These are phyloP conservation scores for Aspergillus ustus DNA, from an alignment of 2,329 filamentous ascomycete genomes.

Conservation along the genomic window DNA sequence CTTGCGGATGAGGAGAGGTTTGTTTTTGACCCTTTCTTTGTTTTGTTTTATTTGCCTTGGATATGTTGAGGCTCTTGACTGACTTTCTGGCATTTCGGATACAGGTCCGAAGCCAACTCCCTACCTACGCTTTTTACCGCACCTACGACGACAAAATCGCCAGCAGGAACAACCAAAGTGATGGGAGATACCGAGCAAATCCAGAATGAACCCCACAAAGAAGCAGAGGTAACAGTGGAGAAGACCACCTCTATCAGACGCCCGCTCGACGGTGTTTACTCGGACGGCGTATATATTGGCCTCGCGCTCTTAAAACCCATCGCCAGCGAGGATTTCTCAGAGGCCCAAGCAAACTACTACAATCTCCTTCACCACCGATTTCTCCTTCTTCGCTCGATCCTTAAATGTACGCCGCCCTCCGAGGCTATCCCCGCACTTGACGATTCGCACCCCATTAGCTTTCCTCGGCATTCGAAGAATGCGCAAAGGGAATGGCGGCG, in stretches of 20 bases:
- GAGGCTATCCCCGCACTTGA: conserved; percentile 59
- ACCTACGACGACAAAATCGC: conserved; percentile 47
- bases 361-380: conserved; percentile 69
- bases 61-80: conserved; percentile 19
- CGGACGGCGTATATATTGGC: conserved; percentile 79
- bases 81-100: conserved; percentile 16
- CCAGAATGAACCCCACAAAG: neutral
- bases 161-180: conserved; percentile 7
- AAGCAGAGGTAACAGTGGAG: neutral
- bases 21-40: neutral
- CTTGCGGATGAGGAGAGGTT: conserved; percentile 18
- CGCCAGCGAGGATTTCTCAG: conserved; percentile 38
- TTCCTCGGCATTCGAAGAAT: conserved; percentile 58
- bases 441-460: conserved; percentile 56
- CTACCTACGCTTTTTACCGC: conserved; percentile 75
- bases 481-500: conserved; percentile 62
- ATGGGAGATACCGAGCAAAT: conserved; percentile 33
- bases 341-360: conserved; percentile 70
- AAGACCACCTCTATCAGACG: conserved; percentile 31
- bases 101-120: conserved; percentile 72
- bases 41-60: neutral
- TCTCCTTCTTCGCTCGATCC: conserved; percentile 62
- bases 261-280: conserved; percentile 68
- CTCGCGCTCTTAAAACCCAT: conserved; percentile 23
- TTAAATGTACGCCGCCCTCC: conserved; percentile 62